phyloP scores from a whole-genome alignment of 768 basidiomycete genomes.

The Leucogyrophana mollusca region DNA sequence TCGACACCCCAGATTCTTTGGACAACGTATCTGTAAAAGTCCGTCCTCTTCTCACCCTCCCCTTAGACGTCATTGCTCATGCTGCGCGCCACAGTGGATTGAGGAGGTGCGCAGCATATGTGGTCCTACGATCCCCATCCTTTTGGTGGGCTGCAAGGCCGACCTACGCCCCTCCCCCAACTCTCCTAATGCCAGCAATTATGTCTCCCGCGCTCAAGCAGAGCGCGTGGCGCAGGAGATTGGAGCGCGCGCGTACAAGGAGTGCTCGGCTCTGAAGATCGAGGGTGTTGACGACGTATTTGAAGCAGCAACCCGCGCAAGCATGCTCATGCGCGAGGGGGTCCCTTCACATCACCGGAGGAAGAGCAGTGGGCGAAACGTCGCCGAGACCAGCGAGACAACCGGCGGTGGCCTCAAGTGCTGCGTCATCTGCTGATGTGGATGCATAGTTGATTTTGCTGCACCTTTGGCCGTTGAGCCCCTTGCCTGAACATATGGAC shows the following conservation, averaged over 20 bases:
- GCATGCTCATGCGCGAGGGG: slow-evolving; percentile 93
- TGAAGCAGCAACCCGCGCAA: slow-evolving; percentile 93
- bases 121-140: slow-evolving; percentile 86
- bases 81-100: slow-evolving; percentile 71
- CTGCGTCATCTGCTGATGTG: slow-evolving; percentile 63
- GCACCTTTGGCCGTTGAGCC: not conserved
- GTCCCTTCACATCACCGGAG: slow-evolving; percentile 57
- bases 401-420: slow-evolving; percentile 52
- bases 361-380: slow-evolving; percentile 48
- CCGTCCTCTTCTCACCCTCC: slow-evolving; percentile 21
- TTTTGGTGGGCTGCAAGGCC: slow-evolving; percentile 95
- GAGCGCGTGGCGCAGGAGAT: slow-evolving; percentile 80
- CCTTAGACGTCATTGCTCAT: slow-evolving; percentile 10
- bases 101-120: slow-evolving; percentile 98
- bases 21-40: slow-evolving; percentile 96
- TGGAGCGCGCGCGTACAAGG: slow-evolving; percentile 92
- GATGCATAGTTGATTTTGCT: too few relatives aligned
- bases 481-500: too few relatives aligned
- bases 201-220: slow-evolving; percentile 76
- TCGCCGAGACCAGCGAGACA: slow-evolving; percentile 36
- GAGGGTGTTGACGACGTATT: slow-evolving; percentile 97
- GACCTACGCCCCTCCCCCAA: slow-evolving; percentile 73
- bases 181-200: slow-evolving; percentile 49
- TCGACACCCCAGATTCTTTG: slow-evolving; percentile 95
- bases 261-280: slow-evolving; percentile 87